Percentiles rank a stretch among this genome's conserved stretches.
Evolutionary conservation across 768 basidiomycete genomes (phyloP).

Genomic region (Phylloporus rhodoxanthus): DNA sequence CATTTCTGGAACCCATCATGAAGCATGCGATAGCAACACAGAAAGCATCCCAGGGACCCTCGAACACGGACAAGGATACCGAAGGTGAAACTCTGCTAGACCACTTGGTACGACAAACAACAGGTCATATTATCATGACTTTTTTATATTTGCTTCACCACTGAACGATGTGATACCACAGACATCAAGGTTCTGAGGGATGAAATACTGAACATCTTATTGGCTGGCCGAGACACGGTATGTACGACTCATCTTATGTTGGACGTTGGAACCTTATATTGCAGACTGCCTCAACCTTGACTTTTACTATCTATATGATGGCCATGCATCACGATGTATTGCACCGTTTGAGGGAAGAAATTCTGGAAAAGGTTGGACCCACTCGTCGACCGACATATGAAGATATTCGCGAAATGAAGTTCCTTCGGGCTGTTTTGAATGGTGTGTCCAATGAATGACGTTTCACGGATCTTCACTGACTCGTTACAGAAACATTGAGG

Average conservation of each 20-base stretch:
- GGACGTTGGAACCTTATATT: background rate
- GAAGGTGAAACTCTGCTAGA: conserved; percentile 40
- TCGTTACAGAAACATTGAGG: conserved; percentile 26
- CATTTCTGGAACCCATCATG: conserved; percentile 37
- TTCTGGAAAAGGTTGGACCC: conserved; percentile 34
- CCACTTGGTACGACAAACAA: conserved; percentile 34
- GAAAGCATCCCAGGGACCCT: conserved; percentile 3
- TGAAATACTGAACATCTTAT: conserved; percentile 38
- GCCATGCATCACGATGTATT: conserved; percentile 41
- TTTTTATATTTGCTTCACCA: background rate
- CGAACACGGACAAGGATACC: background rate
- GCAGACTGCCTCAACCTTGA: conserved; percentile 42
- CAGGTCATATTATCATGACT: conserved; percentile 22
- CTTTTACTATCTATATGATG: conserved; percentile 42
- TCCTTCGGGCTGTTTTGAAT: conserved; percentile 40
- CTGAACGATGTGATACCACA: conserved; percentile 1
- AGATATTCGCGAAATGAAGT: conserved; percentile 40
- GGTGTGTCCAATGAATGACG: conserved; percentile 22
- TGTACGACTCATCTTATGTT: background rate
- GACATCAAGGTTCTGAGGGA: conserved; percentile 35
- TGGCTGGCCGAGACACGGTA: conserved; percentile 43
- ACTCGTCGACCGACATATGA: conserved; percentile 35
- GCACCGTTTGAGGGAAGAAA: conserved; percentile 37
- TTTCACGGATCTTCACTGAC: background rate
- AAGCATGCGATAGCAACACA: conserved; percentile 30